Percentiles rank a stretch among this genome's conserved stretches.
Conservation (phyloP, 1,284 basidiomycete genomes). For the Papiliotrema nemorosa region DNA sequence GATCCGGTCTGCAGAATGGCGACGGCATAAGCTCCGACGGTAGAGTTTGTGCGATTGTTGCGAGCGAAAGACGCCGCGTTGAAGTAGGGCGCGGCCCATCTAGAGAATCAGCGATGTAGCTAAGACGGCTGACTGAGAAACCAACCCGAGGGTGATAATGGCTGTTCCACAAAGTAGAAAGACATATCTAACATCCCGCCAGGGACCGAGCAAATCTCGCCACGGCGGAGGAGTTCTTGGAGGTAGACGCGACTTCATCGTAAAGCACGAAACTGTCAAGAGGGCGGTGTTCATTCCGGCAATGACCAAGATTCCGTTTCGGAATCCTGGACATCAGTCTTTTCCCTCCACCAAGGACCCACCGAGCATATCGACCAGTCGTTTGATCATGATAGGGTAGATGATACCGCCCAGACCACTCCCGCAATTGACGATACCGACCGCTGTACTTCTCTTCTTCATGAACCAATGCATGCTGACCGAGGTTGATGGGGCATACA, state of each 20-base stretch:
- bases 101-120: too few relatives aligned
- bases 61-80: conserved; percentile 26
- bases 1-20: conserved; percentile 39
- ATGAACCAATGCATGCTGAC: conserved; percentile 46
- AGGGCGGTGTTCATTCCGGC: conserved; percentile 41
- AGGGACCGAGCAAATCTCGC: conserved; percentile 28
- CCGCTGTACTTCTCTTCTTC: conserved; percentile 32
- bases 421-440: conserved; percentile 41
- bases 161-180: conserved; percentile 28
- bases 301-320: conserved; percentile 39
- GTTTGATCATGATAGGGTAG: conserved; percentile 42
- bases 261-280: conserved; percentile 38
- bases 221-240: conserved; percentile 34
- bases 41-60: conserved; percentile 20
- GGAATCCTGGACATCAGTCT: conserved; percentile 27
- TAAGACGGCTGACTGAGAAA: too few relatives aligned
- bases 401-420: conserved; percentile 42
- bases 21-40: conserved; percentile 33
- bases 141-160: conserved; percentile 33
- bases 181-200: conserved; percentile 28
- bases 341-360: conserved; percentile 8
- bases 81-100: conserved; percentile 38
- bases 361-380: conserved; percentile 31
- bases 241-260: conserved; percentile 39
- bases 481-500: conserved; percentile 42